Evolutionary conservation across 2,329 filamentous ascomycete genomes (phyloP).

Genomic region (Ascomycota sp.): DNA sequence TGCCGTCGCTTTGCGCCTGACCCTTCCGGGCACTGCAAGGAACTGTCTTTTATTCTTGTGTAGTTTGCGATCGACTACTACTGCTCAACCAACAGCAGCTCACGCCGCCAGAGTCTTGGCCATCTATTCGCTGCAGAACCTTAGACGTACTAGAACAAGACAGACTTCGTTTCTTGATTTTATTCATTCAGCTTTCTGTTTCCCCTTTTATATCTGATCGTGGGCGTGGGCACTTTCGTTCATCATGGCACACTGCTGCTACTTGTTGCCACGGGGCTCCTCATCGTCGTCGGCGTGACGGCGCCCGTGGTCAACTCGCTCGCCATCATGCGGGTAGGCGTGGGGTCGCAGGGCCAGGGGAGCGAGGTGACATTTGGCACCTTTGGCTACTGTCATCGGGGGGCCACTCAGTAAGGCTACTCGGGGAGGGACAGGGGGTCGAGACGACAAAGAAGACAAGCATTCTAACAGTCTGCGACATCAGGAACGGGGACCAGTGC

Average conservation of each 20-base stretch:
- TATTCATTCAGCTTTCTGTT: neutral
- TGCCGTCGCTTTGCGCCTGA: no score
- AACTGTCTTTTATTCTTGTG: no score
- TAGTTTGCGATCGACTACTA: no score
- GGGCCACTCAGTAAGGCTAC: constrained; percentile 7
- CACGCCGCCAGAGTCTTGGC: no score
- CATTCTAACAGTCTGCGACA: no score
- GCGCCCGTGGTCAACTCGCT: constrained; percentile 36
- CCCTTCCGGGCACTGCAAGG: no score
- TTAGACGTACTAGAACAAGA: neutral
- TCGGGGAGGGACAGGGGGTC: no score
- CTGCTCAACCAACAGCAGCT: no score
- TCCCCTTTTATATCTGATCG: constrained; percentile 5
- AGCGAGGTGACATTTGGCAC: constrained; percentile 32
- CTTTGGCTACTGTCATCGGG: constrained; percentile 34
- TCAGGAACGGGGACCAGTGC: constrained; percentile 23
- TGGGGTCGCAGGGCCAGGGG: constrained; percentile 15
- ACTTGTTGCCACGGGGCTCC: constrained; percentile 30
- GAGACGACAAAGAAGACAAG: no score
- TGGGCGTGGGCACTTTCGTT: constrained; percentile 27
- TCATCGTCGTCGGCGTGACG: constrained; percentile 37
- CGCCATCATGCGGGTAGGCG: constrained; percentile 29
- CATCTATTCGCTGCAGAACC: no score
- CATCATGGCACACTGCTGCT: constrained; percentile 39
- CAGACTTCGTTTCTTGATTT: neutral